Conservation (phyloP, 1,284 basidiomycete genomes). For the Ganoderma sinense region DNA sequence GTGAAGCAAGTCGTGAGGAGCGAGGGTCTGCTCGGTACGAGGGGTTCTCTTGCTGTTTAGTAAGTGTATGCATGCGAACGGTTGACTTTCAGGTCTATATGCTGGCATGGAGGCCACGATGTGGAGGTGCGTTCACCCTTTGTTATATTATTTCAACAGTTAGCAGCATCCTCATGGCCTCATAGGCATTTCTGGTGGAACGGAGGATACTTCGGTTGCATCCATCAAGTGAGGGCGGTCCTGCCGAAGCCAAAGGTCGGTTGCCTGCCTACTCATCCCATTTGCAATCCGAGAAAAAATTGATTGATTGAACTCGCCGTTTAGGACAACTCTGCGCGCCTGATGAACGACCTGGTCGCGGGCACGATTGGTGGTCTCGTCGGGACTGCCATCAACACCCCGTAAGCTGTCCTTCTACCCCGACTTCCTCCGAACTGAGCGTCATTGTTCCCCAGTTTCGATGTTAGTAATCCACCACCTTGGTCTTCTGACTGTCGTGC, state of each 20-base stretch:
- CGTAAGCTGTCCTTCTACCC: conserved; percentile 51
- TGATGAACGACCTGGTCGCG: conserved; percentile 93
- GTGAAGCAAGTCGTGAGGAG: conserved; percentile 80
- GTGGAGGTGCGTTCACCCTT: conserved; percentile 71
- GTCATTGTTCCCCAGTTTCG: conserved; percentile 50
- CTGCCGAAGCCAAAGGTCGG: conserved; percentile 87
- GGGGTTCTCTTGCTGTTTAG: too few species aligned
- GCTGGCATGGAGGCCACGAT: conserved; percentile 95
- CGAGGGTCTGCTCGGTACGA: conserved; percentile 77
- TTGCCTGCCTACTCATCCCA: background rate
- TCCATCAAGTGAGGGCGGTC: conserved; percentile 82
- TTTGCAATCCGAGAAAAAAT: background rate
- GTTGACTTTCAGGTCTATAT: conserved; percentile 77
- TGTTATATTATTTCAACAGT: background rate
- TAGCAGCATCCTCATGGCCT: background rate
- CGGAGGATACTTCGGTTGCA: conserved; percentile 94
- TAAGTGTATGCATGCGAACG: background rate
- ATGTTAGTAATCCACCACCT: conserved; percentile 49
- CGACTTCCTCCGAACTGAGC: background rate
- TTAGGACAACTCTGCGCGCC: conserved; percentile 68
- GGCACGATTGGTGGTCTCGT: conserved; percentile 92
- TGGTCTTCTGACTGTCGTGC: background rate
- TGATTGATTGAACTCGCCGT: background rate
- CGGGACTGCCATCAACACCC: conserved; percentile 85
- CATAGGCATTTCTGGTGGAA: conserved; percentile 88